These are phyloP conservation scores for Scalesia atractyloides DNA, from an alignment of 129 eudicot genomes.

Conservation along the genomic window DNA sequence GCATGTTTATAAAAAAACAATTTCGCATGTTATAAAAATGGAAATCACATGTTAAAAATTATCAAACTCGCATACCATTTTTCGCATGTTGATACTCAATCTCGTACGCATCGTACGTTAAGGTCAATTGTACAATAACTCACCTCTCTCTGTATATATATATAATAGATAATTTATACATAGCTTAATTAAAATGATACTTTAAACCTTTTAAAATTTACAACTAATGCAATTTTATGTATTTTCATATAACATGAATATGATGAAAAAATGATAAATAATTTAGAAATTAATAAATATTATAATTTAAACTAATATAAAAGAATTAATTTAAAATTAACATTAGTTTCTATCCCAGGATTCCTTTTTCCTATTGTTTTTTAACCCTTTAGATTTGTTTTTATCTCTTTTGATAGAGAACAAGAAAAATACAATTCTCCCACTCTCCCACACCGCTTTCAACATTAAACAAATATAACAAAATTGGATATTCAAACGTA, in stretches of 20 bases:
- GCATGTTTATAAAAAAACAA: no score
- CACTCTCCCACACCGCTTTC: constrained; percentile 4
- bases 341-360: background rate
- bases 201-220: background rate
- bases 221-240: no score
- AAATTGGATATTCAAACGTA: background rate
- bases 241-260: background rate
- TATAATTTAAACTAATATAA: background rate
- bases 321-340: background rate
- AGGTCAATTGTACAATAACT: no score
- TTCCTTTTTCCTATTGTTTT: constrained; percentile 1
- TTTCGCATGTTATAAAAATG: no score
- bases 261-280: background rate
- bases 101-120: no score
- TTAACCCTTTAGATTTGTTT: constrained; percentile 7
- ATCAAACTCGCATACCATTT: no score
- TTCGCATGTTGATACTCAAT: no score
- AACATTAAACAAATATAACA: background rate
- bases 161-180: no score
- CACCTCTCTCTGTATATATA: no score
- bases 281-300: background rate
- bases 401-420: constrained; percentile 6
- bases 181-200: no score
- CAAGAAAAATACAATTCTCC: background rate
- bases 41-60: no score